Evolutionary conservation across 2,329 filamentous ascomycete species (phyloP).

Genomic region (Septoria petroselini): DNA sequence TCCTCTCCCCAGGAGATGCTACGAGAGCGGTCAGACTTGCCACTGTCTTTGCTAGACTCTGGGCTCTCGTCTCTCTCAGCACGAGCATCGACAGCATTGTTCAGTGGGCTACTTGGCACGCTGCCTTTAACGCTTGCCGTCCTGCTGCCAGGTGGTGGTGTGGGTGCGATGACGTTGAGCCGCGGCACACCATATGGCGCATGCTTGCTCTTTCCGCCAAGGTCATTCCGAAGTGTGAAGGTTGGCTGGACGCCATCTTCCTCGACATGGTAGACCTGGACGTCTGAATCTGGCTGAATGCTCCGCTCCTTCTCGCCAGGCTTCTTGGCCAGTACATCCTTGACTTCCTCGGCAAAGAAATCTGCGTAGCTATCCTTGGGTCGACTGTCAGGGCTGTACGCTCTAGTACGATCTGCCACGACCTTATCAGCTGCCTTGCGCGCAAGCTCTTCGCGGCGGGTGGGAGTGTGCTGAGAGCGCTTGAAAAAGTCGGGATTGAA

Average conservation of each 20-base stretch:
- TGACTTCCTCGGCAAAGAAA: conserved; percentile 45
- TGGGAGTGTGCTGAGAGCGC: conserved; percentile 34
- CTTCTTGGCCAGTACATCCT: conserved; percentile 44
- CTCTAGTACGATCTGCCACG: conserved; percentile 44
- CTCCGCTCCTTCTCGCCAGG: conserved; percentile 40
- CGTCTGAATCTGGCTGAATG: conserved; percentile 46
- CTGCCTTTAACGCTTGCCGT: conserved; percentile 28
- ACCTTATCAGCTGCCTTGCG: conserved; percentile 41
- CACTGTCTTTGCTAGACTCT: conserved; percentile 11
- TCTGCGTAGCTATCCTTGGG: conserved; percentile 39
- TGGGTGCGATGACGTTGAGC: conserved; percentile 58
- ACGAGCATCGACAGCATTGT: conserved; percentile 20
- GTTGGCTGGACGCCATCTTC: conserved; percentile 30
- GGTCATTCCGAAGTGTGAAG: conserved; percentile 10
- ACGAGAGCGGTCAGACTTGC: conserved; percentile 27
- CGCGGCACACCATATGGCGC: conserved; percentile 45
- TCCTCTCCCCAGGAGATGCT: conserved; percentile 50
- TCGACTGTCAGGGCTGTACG: conserved; percentile 35
- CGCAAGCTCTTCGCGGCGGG: conserved; percentile 31
- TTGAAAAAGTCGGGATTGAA: conserved; percentile 48
- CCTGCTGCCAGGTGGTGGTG: conserved; percentile 50
- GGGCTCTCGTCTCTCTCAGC: conserved; percentile 14
- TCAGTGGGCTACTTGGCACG: conserved; percentile 38
- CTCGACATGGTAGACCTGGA: conserved; percentile 44
- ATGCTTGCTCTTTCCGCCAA: conserved; percentile 22